Conservation (phyloP, 2,329 filamentous ascomycete genomes). For the Fusarium sp. region DNA sequence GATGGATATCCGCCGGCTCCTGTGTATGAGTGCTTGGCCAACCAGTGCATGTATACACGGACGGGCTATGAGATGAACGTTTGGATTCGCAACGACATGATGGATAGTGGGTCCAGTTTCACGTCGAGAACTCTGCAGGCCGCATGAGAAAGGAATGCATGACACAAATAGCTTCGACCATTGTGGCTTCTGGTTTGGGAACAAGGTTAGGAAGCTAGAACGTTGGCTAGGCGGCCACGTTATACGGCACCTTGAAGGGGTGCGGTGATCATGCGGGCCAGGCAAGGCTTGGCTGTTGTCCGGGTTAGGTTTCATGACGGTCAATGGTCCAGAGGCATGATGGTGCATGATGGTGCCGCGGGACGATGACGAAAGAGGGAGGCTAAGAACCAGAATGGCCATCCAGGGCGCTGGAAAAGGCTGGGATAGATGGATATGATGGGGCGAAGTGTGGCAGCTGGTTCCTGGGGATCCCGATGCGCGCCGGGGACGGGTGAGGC, state of each 20-base stretch:
- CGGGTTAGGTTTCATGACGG: slow-evolving; percentile 31
- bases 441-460: slow-evolving; percentile 33
- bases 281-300: slow-evolving; percentile 24
- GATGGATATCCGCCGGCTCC: slow-evolving; percentile 29
- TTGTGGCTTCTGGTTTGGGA: slow-evolving; percentile 28
- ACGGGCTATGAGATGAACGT: slow-evolving; percentile 31
- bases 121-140: slow-evolving; percentile 38
- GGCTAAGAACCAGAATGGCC: slow-evolving; percentile 33
- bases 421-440: slow-evolving; percentile 27
- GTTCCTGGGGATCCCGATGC: slow-evolving; percentile 52
- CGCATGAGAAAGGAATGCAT: slow-evolving; percentile 39
- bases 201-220: slow-evolving; percentile 13
- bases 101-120: slow-evolving; percentile 42
- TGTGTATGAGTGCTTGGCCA: slow-evolving; percentile 40
- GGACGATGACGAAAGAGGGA: slow-evolving; percentile 43
- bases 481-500: slow-evolving; percentile 48
- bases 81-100: slow-evolving; percentile 35
- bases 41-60: slow-evolving; percentile 39
- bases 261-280: slow-evolving; percentile 24
- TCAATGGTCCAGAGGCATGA: slow-evolving; percentile 40
- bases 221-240: slow-evolving; percentile 9
- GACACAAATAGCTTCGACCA: slow-evolving; percentile 37
- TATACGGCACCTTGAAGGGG: slow-evolving; percentile 23
- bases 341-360: slow-evolving; percentile 47
- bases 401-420: slow-evolving; percentile 16